Evolutionary conservation across 768 basidiomycete genomes (phyloP), one percentile per base, ranked within the genome.

Genomic region (Kwoniella dejecticola): DNA sequence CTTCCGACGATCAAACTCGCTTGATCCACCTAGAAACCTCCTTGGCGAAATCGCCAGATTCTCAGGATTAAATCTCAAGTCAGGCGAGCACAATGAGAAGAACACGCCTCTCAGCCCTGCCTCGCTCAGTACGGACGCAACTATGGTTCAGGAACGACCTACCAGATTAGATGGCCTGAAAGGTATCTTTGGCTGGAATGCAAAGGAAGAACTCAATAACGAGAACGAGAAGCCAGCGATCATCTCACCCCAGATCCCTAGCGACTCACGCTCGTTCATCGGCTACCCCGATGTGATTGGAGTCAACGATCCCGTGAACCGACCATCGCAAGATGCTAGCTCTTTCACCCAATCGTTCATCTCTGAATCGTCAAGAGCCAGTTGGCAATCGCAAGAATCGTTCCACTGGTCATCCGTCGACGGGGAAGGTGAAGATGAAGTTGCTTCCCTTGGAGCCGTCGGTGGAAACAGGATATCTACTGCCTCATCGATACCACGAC

Each of bases 361-460:
- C 6, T 69, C 70, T n/a, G 68, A 66, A 19, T 62, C 58, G 19
- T 69, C 68, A 11, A 57, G 77, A 45, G 77, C 77, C 7, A 77
- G 76, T 45, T 79, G 77, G 77, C 76, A 79, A 52, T 69, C 66
- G 29, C 57, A 64, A 24, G 61, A 60, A 48, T 73, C 72, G 11
- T 79, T 79, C 70, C 71, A 69, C 21, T 79, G 77, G 77, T 76
- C 74, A 4, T 72, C 71, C 8, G 70, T 57, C 6, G 72, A 68
- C 41, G 70, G 56, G 24, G 54, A 53, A 30, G 62, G 55, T 36
- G 56, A 57, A 33, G 36, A 65, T 50, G 52, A 69, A 31, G 56
- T 48, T 17, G 57, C 53, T 27, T 52, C 50, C 4, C 48, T 62
- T 11, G 60, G 60, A 21, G 60, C 60, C 13, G 60, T 62, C 13